phyloP scores from a whole-genome alignment of 2,329 filamentous ascomycete species.

The Xylariales sp. region DNA sequence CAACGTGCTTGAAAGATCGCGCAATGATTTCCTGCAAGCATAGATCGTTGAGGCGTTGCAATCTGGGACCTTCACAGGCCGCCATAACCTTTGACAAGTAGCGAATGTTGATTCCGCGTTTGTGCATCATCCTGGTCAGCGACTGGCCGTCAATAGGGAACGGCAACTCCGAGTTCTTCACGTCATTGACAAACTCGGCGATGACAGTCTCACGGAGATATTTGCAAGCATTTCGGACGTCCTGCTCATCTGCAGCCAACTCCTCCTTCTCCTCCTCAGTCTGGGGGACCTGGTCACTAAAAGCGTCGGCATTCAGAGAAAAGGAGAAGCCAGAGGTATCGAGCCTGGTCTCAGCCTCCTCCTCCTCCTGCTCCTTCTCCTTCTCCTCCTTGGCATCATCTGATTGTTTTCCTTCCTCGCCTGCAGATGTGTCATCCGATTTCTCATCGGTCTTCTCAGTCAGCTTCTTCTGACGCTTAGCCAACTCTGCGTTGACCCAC shows the following conservation, averaged over 20 bases:
- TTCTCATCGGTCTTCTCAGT: conserved; percentile 28
- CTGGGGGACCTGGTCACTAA: conserved; percentile 86
- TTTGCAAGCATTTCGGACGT: conserved; percentile 78
- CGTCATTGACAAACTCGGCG: conserved; percentile 79
- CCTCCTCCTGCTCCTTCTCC: conserved; percentile 27
- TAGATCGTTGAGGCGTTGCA: conserved; percentile 73
- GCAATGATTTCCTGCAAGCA: conserved; percentile 88
- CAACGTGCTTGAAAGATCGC: conserved; percentile 92
- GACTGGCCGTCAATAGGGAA: conserved; percentile 99
- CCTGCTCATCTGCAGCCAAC: conserved; percentile 77
- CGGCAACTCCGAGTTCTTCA: conserved; percentile 88
- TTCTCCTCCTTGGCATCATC: background rate
- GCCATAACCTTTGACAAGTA: conserved; percentile 85
- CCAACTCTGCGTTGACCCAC: conserved; percentile 77
- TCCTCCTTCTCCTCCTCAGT: conserved; percentile 86
- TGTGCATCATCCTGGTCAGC: conserved; percentile 82
- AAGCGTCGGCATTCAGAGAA: conserved; percentile 89
- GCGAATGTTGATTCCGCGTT: conserved; percentile 93
- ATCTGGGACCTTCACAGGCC: conserved; percentile 64
- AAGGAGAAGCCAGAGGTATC: conserved; percentile 87
- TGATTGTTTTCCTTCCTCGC: conserved; percentile 24
- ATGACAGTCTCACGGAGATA: conserved; percentile 75
- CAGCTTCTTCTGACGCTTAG: conserved; percentile 28
- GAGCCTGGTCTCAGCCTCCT: conserved; percentile 60
- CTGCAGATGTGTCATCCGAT: conserved; percentile 21